These are phyloP conservation scores for Cytidiella melzeri DNA, from an alignment of 768 basidiomycete genomes.

Conservation along the genomic window DNA sequence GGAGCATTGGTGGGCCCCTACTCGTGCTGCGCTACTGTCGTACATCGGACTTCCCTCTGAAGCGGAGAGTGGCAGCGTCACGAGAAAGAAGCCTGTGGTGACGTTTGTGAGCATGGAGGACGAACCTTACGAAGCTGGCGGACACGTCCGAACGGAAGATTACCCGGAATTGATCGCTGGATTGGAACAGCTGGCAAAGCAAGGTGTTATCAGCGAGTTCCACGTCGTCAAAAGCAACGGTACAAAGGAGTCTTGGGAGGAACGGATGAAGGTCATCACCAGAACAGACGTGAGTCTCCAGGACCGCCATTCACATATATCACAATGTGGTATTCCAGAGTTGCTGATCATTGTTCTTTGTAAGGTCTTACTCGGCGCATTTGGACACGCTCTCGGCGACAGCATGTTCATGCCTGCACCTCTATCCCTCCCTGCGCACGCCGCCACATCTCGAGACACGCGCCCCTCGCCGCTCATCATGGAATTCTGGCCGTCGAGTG, in stretches of 20 bases:
- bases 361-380: conserved; percentile 60
- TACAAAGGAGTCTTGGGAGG: conserved; percentile 40
- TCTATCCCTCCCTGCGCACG: conserved; percentile 19
- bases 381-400: conserved; percentile 60
- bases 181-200: conserved; percentile 43
- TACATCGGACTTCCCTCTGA: conserved; percentile 31
- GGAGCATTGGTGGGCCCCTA: conserved; percentile 60
- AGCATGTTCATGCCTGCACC: conserved; percentile 63
- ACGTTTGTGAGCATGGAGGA: conserved; percentile 66
- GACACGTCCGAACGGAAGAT: conserved; percentile 47
- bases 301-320: not conserved
- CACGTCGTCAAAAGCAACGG: conserved; percentile 43
- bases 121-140: conserved; percentile 33
- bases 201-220: conserved; percentile 43
- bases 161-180: conserved; percentile 58
- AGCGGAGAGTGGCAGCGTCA: conserved; percentile 17
- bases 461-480: conserved; percentile 49
- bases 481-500: conserved; percentile 70
- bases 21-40: conserved; percentile 30
- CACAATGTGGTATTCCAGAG: conserved; percentile 7
- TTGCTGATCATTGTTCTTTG: not conserved
- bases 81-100: conserved; percentile 38
- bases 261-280: conserved; percentile 57
- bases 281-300: conserved; percentile 54
- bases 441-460: not conserved